phyloP scores from a whole-genome alignment of 2,329 filamentous ascomycete genomes.

The Xylariaceae sp. region DNA sequence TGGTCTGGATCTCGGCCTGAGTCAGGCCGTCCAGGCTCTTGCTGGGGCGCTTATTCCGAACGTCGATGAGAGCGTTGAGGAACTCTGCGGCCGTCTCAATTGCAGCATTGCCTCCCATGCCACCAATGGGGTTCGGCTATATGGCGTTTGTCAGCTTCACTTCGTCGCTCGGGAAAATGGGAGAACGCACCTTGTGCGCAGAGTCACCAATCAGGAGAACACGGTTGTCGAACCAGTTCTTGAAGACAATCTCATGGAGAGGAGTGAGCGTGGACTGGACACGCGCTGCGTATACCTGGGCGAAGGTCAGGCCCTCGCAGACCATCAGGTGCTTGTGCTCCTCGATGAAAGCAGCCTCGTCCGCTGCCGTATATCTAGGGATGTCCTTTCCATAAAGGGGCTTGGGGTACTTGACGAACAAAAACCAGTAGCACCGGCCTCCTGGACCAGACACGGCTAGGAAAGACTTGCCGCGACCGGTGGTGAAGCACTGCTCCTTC shows the following conservation, averaged over 20 bases:
- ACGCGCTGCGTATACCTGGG: slow-evolving; percentile 29
- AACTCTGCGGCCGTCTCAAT: slow-evolving; percentile 28
- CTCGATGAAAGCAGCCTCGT: slow-evolving; percentile 30
- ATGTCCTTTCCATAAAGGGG: slow-evolving; percentile 31
- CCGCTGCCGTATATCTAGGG: slow-evolving; percentile 31
- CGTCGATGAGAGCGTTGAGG: slow-evolving; percentile 21
- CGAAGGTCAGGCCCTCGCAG: slow-evolving; percentile 28
- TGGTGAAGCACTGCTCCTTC: slow-evolving; percentile 11
- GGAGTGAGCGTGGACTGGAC: slow-evolving; percentile 31
- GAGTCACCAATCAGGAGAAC: slow-evolving; percentile 33
- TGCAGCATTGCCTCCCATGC: slow-evolving; percentile 29
- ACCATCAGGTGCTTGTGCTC: slow-evolving; percentile 22
- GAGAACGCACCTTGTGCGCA: slow-evolving; percentile 30
- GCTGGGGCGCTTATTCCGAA: slow-evolving; percentile 2
- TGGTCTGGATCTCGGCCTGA: slow-evolving; percentile 14
- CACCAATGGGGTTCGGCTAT: slow-evolving; percentile 27
- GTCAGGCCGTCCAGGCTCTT: slow-evolving; percentile 12
- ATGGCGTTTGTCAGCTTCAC: neutral
- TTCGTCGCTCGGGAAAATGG: neutral
- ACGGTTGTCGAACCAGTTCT: slow-evolving; percentile 33
- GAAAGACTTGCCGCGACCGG: slow-evolving; percentile 25
- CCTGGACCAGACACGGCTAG: slow-evolving; percentile 31
- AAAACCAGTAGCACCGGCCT: slow-evolving; percentile 35
- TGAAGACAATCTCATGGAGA: slow-evolving; percentile 32
- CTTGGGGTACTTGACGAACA: slow-evolving; percentile 31